phyloP scores from a whole-genome alignment of 1,284 basidiomycete genomes.

The Vanrija humicola region DNA sequence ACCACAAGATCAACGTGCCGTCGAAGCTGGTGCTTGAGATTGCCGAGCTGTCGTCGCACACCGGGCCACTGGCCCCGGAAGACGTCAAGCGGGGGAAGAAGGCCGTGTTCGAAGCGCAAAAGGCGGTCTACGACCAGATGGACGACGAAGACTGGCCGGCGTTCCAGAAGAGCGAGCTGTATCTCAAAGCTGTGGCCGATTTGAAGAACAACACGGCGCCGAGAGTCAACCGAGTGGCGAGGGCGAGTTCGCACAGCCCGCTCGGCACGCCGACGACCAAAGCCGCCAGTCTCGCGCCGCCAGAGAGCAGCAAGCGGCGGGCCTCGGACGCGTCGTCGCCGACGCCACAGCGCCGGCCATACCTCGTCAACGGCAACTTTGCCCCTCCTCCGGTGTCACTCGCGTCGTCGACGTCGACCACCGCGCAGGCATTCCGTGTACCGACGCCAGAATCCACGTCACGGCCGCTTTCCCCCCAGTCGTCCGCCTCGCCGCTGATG shows the following conservation, averaged over 20 bases:
- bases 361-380: slow-evolving; percentile 25
- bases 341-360: slow-evolving; percentile 6
- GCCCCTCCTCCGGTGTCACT: slow-evolving; percentile 16
- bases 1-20: slow-evolving; percentile 21
- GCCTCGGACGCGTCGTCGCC: background rate
- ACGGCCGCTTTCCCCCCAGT: background rate
- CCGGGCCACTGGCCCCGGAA: slow-evolving; percentile 1
- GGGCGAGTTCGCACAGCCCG: background rate
- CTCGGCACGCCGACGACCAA: background rate
- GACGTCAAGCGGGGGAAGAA: slow-evolving; percentile 44
- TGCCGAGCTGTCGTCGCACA: slow-evolving; percentile 13
- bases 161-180: slow-evolving; percentile 81
- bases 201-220: slow-evolving; percentile 34
- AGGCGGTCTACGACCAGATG: slow-evolving; percentile 81
- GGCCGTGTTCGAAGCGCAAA: slow-evolving; percentile 69
- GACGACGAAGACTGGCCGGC: slow-evolving; percentile 85
- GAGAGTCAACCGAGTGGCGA: background rate
- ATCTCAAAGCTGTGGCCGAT: slow-evolving; percentile 81
- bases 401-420: slow-evolving; percentile 10
- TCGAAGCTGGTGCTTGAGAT: slow-evolving; percentile 19
- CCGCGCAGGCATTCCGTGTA: background rate
- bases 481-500: background rate
- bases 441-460: too few species aligned
- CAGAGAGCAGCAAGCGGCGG: too few species aligned
- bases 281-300: too few species aligned